Percentiles rank a stretch among this genome's conserved stretches.
These are phyloP conservation scores for Capsicum rhomboideum DNA, from an alignment of 257 asterid genomes.

Conservation along the genomic window DNA sequence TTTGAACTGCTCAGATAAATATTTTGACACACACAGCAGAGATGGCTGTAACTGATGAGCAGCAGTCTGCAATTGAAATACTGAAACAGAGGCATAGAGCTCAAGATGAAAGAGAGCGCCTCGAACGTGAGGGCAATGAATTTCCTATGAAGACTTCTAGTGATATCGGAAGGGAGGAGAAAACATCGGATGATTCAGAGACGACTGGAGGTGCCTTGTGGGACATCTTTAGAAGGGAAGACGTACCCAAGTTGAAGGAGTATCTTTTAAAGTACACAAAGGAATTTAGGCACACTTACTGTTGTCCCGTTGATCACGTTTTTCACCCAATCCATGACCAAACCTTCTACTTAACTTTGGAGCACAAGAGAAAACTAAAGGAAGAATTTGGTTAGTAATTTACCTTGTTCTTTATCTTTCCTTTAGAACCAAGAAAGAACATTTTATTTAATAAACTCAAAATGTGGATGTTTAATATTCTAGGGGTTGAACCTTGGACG, in stretches of 20 bases:
- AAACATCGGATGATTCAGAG: constrained; percentile 8
- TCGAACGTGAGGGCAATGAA: constrained; percentile 4
- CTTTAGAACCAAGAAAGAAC: background rate
- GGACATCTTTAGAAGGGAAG: constrained; percentile 94
- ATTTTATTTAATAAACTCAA: background rate
- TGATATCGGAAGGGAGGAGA: constrained; percentile 8
- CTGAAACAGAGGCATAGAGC: constrained; percentile 66
- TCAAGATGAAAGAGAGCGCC: constrained; percentile 56
- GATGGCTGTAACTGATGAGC: constrained; percentile 45
- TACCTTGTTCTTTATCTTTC: background rate
- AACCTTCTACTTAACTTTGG: constrained; percentile 64
- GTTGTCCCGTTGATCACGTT: constrained; percentile 81
- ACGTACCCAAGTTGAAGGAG: constrained; percentile 62
- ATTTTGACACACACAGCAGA: constrained; percentile 85
- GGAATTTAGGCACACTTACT: constrained; percentile 77
- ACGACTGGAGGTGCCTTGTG: constrained; percentile 65
- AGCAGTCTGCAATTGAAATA: constrained; percentile 39
- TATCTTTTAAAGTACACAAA: constrained; percentile 61
- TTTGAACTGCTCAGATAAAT: constrained; percentile 51
- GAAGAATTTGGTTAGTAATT: constrained; percentile 66
- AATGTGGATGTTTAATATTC: background rate
- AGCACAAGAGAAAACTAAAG: constrained; percentile 68
- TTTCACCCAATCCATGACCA: constrained; percentile 94
- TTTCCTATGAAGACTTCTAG: background rate
- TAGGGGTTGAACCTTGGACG: constrained; percentile 95